Base-by-base conservation (phyloP, 768 basidiomycete genomes). In the Leccinum uliginosum region DNA sequence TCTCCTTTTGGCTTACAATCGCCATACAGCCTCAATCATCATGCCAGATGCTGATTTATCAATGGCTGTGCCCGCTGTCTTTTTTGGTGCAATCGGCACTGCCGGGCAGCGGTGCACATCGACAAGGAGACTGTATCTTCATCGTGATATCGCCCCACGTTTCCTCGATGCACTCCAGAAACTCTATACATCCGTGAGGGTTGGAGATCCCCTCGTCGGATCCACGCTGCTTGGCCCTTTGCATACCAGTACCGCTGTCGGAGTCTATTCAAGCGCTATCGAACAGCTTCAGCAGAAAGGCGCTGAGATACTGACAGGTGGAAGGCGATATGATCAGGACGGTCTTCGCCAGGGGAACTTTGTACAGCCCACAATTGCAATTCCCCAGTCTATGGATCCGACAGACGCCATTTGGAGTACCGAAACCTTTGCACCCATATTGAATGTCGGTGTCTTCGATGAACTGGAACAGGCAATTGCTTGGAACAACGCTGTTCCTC, bases 1-100 rank as follows among this genome's bases (percentile, higher is more conserved):
- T 59, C 46, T 60, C 58, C 49, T 53, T 63, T 60, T 40, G 58
- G 56, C 54, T 53, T 54, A 51, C 47, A 43, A 51, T 62, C 46
- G 54, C 56, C 53, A 55, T 59, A 59, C 71, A 94, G 94, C 95
- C 61, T 86, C 92, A 40, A 86, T 97, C 63, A 81, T 98, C 61
- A 89, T 97, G 83, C 83, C 91, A 50, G 96, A 97, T 74, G 95
- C 96, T 19, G 93, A 97, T 73, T 81, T 97, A 23, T 80, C 82
- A 30, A 84, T 97, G 62, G 95, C 96, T 35, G 83, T 97, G 15
- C 91, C 91, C 14, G 83, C 93, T 4, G 89, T 95, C 27, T 91
- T 93, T 71, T 98, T 98, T 74, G 91, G 95, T 35, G 92, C 96
- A 27, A 86, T 97, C 46, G 96, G 96, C 30, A 88, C 86, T 32